These are phyloP conservation scores for Dentipellis sp. DNA, from an alignment of 768 basidiomycete genomes.

Conservation along the genomic window DNA sequence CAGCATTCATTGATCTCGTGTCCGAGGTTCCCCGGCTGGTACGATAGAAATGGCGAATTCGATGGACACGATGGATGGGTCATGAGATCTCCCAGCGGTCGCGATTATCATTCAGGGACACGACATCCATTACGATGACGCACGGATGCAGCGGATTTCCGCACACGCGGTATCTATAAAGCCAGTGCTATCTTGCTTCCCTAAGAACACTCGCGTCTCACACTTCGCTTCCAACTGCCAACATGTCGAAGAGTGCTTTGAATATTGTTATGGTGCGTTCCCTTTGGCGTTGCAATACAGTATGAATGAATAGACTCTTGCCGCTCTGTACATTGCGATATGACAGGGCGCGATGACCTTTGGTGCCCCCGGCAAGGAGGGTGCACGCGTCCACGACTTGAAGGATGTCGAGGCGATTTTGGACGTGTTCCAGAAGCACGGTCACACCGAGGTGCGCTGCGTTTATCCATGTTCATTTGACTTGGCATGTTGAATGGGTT, in stretches of 20 bases:
- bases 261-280: not conserved
- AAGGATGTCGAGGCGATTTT: constrained; percentile 42
- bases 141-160: too few species aligned
- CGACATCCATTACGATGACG: not conserved
- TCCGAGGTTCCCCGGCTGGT: not conserved
- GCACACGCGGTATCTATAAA: too few species aligned
- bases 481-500: not conserved
- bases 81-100: too few species aligned
- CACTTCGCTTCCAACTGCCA: not conserved
- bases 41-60: not conserved
- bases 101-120: not conserved
- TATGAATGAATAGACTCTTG: too few species aligned
- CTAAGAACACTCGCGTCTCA: not conserved
- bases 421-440: constrained; percentile 43
- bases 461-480: constrained; percentile 1
- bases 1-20: not conserved
- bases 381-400: constrained; percentile 37
- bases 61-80: not conserved
- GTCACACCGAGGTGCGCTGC: constrained; percentile 39
- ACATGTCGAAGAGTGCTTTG: not conserved
- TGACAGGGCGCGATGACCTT: constrained; percentile 45
- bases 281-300: not conserved
- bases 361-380: constrained; percentile 36
- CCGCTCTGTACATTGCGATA: not conserved
- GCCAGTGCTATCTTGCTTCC: too few species aligned